phyloP scores from a whole-genome alignment of 2,329 filamentous ascomycete genomes.

The Scedosporium dehoogii region DNA sequence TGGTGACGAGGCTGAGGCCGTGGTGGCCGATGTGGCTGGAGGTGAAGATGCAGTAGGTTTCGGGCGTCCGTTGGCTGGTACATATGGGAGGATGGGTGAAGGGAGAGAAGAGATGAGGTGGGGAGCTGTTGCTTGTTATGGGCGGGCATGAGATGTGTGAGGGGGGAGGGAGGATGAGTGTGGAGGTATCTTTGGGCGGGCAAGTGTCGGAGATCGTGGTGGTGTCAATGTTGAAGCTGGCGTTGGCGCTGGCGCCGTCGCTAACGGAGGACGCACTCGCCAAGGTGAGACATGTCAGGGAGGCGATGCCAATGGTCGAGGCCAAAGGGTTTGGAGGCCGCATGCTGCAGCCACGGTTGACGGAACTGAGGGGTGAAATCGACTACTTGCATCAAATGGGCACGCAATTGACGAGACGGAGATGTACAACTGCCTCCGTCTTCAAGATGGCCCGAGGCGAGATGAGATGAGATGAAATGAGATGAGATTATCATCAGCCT shows the following conservation, averaged over 20 bases:
- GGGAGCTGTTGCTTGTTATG: neutral
- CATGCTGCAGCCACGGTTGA: neutral
- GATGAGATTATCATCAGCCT: too few species aligned
- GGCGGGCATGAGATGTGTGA: neutral
- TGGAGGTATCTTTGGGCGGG: neutral
- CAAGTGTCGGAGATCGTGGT: neutral
- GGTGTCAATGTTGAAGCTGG: constrained; percentile 5
- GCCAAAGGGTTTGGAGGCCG: neutral
- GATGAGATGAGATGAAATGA: too few species aligned
- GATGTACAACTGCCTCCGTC: too few species aligned
- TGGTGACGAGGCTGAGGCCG: constrained; percentile 44
- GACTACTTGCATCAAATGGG: too few species aligned
- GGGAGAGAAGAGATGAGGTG: neutral
- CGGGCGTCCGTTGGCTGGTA: neutral
- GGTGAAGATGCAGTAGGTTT: constrained; percentile 3
- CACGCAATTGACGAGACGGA: too few species aligned
- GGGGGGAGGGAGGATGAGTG: neutral
- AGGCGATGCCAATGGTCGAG: neutral
- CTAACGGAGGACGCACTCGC: neutral
- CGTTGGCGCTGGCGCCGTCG: constrained; percentile 8
- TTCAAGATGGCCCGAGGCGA: too few species aligned
- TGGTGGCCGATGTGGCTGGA: neutral
- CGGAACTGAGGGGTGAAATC: too few species aligned
- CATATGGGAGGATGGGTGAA: constrained; percentile 1
- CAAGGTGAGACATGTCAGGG: neutral